Evolutionary conservation across 306 rosid species (phyloP).

Genomic region (Cucumis cinereus): DNA sequence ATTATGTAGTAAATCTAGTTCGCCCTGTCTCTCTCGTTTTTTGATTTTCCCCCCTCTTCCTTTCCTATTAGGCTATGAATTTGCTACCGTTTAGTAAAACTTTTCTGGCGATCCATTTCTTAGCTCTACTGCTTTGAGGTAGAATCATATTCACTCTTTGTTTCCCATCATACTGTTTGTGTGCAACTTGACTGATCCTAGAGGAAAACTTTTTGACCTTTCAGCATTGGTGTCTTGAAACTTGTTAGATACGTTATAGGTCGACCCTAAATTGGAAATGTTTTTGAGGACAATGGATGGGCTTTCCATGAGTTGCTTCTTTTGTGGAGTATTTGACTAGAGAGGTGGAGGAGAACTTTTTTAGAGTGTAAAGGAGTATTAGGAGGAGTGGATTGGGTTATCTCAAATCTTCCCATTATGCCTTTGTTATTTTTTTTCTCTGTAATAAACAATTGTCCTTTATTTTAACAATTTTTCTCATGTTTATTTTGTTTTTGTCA

Average conservation of each 20-base stretch:
- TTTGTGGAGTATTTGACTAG: background rate
- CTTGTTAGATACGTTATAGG: background rate
- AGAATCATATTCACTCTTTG: background rate
- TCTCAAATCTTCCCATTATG: background rate
- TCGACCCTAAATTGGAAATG: background rate
- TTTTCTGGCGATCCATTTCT: background rate
- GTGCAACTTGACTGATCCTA: background rate
- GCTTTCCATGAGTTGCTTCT: background rate
- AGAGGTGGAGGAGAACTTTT: background rate
- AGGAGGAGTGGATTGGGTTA: background rate
- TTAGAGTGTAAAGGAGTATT: background rate
- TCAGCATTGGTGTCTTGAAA: background rate
- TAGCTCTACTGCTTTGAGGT: background rate
- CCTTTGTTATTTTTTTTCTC: background rate
- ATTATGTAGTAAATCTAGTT: background rate
- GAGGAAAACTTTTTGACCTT: background rate
- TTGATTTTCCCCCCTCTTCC: background rate
- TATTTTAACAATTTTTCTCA: background rate
- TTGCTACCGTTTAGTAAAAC: background rate
- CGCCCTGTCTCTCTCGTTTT: background rate
- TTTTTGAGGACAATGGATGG: background rate
- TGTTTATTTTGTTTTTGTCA: background rate
- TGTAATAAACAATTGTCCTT: background rate
- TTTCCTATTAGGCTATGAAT: background rate
- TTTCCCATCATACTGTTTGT: background rate